A percentile compares a stretch with the other conserved stretches of the same genome.
Evolutionary conservation across 495 filamentous ascomycete species (phyloP).

Genomic region (Podospora anserina): DNA sequence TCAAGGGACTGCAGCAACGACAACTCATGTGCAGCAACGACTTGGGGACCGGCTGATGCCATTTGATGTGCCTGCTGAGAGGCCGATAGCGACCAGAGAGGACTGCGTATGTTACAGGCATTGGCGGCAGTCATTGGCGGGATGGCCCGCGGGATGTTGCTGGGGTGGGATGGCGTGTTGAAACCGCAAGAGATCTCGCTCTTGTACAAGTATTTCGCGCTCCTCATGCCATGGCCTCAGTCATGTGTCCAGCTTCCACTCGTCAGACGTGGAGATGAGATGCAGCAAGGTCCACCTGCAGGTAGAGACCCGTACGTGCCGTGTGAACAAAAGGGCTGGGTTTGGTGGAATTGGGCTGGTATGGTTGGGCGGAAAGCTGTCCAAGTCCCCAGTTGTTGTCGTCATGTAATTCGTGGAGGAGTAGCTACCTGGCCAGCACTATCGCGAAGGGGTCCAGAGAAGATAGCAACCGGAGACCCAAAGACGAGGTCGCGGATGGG

Average conservation of each 20-base stretch:
- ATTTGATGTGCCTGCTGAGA: conserved; percentile 12
- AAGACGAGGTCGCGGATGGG: not conserved
- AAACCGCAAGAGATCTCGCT: conserved; percentile 15
- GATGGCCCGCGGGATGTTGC: conserved; percentile 14
- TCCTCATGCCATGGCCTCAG: conserved; percentile 31
- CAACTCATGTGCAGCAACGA: conserved; percentile 16
- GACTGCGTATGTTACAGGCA: conserved; percentile 12
- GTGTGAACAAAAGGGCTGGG: not conserved
- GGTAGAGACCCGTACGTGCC: not conserved
- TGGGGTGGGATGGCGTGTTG: conserved; percentile 14
- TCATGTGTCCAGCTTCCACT: conserved; percentile 34
- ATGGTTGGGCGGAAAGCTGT: conserved; percentile 29
- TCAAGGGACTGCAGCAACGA: conserved; percentile 8
- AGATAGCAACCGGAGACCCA: not conserved
- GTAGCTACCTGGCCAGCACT: conserved; percentile 3
- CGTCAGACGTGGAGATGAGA: conserved; percentile 15
- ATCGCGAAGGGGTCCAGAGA: not conserved
- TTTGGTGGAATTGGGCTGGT: conserved; percentile 18
- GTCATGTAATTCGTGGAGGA: conserved; percentile 26
- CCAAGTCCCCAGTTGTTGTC: conserved; percentile 22
- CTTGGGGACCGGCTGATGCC: not conserved
- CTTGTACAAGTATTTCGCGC: conserved; percentile 20
- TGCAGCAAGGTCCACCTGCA: conserved; percentile 22
- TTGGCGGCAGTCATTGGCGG: conserved; percentile 18
- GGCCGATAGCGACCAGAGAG: conserved; percentile 6